Evolutionary conservation across 331 rosid species (phyloP), one percentile per base, ranked within the genome.

Genomic region (Malus hybrid): DNA sequence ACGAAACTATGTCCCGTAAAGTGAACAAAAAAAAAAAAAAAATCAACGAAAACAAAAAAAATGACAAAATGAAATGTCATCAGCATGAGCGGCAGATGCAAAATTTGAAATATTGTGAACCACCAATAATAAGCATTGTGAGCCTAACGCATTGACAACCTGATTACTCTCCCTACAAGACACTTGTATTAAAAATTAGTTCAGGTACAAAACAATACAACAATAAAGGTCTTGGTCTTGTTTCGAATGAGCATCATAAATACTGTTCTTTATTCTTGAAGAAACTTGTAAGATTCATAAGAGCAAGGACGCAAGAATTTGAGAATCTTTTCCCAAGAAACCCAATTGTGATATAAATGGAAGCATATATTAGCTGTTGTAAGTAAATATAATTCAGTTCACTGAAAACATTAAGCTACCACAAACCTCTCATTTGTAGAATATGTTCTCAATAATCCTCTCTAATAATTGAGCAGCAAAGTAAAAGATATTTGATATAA

Each of bases 381-480:
- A 33, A 14, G 74, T 71, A 34, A 5, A 39, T 13, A 50, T 13
- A 50, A 52, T 52, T 52, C 57, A 4, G 57, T 39, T 39, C 46
- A 39, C 13, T 10, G 46, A 10, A 39, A 39, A 8, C 46, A 39
- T 10, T 1, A 39, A 39, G 46, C 46, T 36, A 36, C 42, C 5
- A 5, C 22, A 72, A 57, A 39, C 44, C 52, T 58, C 57, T 69
- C 22, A 7, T 48, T 42, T 9, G 34, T 16, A 44, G 61, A 77
- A 78, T 78, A 71, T 39, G 46, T 10, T 39, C 13, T 36, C 42
- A 36, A 76, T 66, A 78, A 67, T 82, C 75, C 82, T 71, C 42
- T 55, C 4, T 42, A 77, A 82, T 87, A 77, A 82, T 84, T 75
- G 72, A 77, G 82, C 6, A 26, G 76, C 58, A 64, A 71, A 75